Evolutionary conservation across 371 early-diverging fungal genomes (phyloP).

Genomic region (Rhizopus arrhizus): DNA sequence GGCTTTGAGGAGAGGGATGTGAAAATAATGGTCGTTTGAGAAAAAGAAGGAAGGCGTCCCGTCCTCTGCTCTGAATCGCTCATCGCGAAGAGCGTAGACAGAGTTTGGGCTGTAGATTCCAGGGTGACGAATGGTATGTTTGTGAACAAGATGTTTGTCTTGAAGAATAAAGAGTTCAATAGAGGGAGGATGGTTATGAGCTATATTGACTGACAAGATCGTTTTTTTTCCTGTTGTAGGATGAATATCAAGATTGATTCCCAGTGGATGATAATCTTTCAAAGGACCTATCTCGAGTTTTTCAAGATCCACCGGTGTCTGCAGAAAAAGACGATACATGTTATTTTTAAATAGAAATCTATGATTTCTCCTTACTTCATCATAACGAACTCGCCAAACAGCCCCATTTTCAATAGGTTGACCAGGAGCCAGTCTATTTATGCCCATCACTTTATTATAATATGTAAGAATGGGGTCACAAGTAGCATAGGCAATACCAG

Average conservation of each 20-base stretch:
- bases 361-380: constrained; percentile 12
- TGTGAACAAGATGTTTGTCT: constrained; percentile 17
- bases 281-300: constrained; percentile 11
- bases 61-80: constrained; percentile 27
- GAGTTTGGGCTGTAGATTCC: constrained; percentile 38
- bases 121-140: constrained; percentile 29
- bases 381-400: constrained; percentile 41
- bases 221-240: constrained; percentile 7
- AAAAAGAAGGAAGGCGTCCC: constrained; percentile 51
- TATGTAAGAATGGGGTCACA: constrained; percentile 39
- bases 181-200: constrained; percentile 8
- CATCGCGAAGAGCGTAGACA: constrained; percentile 29
- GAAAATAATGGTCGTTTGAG: constrained; percentile 37
- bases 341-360: neutral
- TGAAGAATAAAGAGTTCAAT: constrained; percentile 32
- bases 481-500: constrained; percentile 32
- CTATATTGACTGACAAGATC: constrained; percentile 30
- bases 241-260: constrained; percentile 25
- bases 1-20: constrained; percentile 17
- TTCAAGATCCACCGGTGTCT: constrained; percentile 21
- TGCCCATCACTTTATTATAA: constrained; percentile 36
- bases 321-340: neutral
- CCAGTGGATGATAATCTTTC: constrained; percentile 30
- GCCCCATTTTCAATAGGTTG: constrained; percentile 16
- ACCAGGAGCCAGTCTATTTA: constrained; percentile 8